Evolutionary conservation across 208 protist genomes (phyloP).

Genomic region (Acanthamoeba polyphaga): DNA sequence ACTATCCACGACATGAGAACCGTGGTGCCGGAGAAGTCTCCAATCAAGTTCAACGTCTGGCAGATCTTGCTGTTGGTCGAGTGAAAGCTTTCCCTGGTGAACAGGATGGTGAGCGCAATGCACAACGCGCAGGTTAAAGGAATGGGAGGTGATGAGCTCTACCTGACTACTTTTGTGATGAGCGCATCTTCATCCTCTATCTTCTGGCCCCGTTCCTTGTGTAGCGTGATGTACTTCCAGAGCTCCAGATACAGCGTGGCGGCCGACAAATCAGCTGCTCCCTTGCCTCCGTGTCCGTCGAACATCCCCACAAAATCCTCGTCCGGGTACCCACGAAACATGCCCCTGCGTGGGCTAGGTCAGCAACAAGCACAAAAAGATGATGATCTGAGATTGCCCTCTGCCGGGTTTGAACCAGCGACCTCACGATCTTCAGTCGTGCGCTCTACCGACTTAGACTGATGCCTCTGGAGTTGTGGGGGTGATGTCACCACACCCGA

Average conservation of each 20-base stretch:
- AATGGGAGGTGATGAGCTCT: neutral
- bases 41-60: conserved; percentile 10
- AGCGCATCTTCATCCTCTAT: neutral
- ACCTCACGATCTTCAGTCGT: conserved; percentile 75
- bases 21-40: conserved; percentile 79
- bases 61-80: conserved; percentile 28
- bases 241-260: conserved; percentile 58
- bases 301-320: conserved; percentile 32
- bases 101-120: neutral
- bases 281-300: conserved; percentile 39
- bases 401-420: conserved; percentile 58
- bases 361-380: neutral
- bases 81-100: neutral
- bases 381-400: neutral
- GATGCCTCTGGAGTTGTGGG: no score
- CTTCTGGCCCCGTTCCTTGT: neutral
- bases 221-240: conserved; percentile 22
- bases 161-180: neutral
- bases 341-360: neutral
- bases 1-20: conserved; percentile 67
- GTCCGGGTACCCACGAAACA: neutral
- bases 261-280: neutral
- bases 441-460: conserved; percentile 69
- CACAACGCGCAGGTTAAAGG: neutral
- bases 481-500: no score